Base-by-base conservation (phyloP, 1,284 basidiomycete species). In the Heterobasidion parviporum region DNA sequence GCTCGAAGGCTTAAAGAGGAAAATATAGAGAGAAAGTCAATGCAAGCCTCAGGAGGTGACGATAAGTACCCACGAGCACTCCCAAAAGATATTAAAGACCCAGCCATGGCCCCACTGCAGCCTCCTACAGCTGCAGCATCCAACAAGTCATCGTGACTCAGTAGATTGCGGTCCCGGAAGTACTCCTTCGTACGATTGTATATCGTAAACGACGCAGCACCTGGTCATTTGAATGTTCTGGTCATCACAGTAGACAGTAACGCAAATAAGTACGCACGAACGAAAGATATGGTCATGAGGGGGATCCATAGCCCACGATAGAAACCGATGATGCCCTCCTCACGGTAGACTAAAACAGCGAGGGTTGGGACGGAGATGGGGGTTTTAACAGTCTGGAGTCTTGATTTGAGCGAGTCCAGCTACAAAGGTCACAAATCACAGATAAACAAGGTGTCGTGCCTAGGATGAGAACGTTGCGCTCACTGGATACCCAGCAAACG, bases 241-340 rank as follows among this genome's bases (percentile, higher is more conserved):
- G 56, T 62, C 43, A 58, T 56, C 15, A 44, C 56, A 56, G 20
- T 50, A 50, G 53, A 41, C n/a, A 16, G 32, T 32, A n/a, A 48
- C 33, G 51, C 50, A 47, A 52, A 47, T 6, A 32, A 8, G 49
- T 68, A 90, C 77, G 79, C 74, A 80, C 95, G 89, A 66, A 98
- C 95, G 67, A 96, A 94, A 6, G 94, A 95, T 64, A 99, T 98
- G 7, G 96, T 98, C 71, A 96, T 82, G 55, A 98, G 80, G 35
- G 96, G 96, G 63, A 98, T 93, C 80, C 92, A 91, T 55, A 91
- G 68, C 56, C 93, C 93, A 56, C 94, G 81, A 71, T 93, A 96
- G 70, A 96, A 97, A 55, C 95, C 96, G 59, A 81, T 80, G 38
- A 98, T 68, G 7, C 96, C 96, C 75, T 98, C 96, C 69, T 98